These are phyloP conservation scores for Allomyces macrogynus DNA, from an alignment of 192 early-diverging fungal species.

Conservation along the genomic window DNA sequence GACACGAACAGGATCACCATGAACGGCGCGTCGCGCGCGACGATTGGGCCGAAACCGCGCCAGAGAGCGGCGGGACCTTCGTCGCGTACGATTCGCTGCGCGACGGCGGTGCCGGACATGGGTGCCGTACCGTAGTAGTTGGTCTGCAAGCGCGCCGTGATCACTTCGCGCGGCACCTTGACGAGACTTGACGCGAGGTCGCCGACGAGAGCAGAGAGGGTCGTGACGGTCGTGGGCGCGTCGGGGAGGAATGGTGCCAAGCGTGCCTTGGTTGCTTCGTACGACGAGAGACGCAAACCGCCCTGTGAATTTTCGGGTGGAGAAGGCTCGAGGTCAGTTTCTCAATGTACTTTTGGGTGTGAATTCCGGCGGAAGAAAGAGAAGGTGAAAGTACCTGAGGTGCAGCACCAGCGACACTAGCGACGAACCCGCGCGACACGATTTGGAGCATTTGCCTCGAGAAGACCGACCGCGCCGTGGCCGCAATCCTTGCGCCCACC, in stretches of 20 bases:
- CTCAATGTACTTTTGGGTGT: too few relatives aligned
- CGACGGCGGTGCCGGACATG: slow-evolving; percentile 21
- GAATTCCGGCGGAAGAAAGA: background rate
- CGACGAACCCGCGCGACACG: slow-evolving; percentile 40
- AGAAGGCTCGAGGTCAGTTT: background rate
- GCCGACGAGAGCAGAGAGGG: slow-evolving; percentile 46
- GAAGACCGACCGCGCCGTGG: slow-evolving; percentile 16
- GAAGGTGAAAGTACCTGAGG: slow-evolving; percentile 26
- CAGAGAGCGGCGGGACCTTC: slow-evolving; percentile 50
- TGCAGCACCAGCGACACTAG: slow-evolving; percentile 46
- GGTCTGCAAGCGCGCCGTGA: slow-evolving; percentile 50
- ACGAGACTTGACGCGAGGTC: slow-evolving; percentile 49
- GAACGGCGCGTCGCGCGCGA: slow-evolving; percentile 51
- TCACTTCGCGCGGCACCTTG: slow-evolving; percentile 56
- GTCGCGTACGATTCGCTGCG: slow-evolving; percentile 26
- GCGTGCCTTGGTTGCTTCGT: slow-evolving; percentile 41
- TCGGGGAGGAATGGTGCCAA: slow-evolving; percentile 19
- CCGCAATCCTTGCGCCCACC: too few relatives aligned
- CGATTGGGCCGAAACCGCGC: slow-evolving; percentile 47
- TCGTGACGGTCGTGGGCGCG: slow-evolving; percentile 36
- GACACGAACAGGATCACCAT: slow-evolving; percentile 56
- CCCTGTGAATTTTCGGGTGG: slow-evolving; percentile 16
- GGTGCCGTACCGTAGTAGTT: slow-evolving; percentile 24
- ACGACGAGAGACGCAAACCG: slow-evolving; percentile 44
- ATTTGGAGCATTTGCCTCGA: slow-evolving; percentile 22